Percentiles rank a stretch among this genome's conserved stretches.
Conservation (phyloP, 2,329 filamentous ascomycete genomes). For the Colletotrichum cordylinicola region DNA sequence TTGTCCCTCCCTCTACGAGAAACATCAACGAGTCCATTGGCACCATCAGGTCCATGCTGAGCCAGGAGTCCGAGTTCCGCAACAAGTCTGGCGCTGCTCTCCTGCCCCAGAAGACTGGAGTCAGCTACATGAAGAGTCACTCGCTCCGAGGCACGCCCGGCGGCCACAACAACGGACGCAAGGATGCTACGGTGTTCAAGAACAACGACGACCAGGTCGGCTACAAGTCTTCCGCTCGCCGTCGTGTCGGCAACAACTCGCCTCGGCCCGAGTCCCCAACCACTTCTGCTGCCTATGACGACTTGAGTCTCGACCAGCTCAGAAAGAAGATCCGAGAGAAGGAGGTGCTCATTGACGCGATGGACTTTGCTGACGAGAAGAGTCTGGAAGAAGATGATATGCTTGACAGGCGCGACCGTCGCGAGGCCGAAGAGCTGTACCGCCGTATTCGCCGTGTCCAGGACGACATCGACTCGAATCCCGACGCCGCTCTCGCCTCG, state of each 20-base stretch:
- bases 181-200: conserved; percentile 95
- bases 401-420: conserved; percentile 86
- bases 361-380: conserved; percentile 95
- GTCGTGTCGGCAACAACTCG: conserved; percentile 77
- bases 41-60: conserved; percentile 87
- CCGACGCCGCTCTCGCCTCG: conserved; percentile 72
- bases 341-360: conserved; percentile 91
- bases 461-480: conserved; percentile 92
- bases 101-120: conserved; percentile 94
- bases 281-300: conserved; percentile 76
- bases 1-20: conserved; percentile 91
- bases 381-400: conserved; percentile 89
- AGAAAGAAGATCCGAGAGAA: conserved; percentile 94
- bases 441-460: conserved; percentile 89
- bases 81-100: conserved; percentile 90
- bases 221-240: conserved; percentile 92
- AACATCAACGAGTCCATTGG: conserved; percentile 94
- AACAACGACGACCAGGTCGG: conserved; percentile 94
- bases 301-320: conserved; percentile 84
- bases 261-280: conserved; percentile 81
- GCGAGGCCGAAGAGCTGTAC: conserved; percentile 93
- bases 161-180: conserved; percentile 68
- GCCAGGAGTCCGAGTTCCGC: conserved; percentile 86
- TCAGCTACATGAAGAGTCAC: conserved; percentile 95
- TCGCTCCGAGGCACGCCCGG: conserved; percentile 78